phyloP scores from a whole-genome alignment of 1,284 basidiomycete species.

The Ustilago xerochloae region DNA sequence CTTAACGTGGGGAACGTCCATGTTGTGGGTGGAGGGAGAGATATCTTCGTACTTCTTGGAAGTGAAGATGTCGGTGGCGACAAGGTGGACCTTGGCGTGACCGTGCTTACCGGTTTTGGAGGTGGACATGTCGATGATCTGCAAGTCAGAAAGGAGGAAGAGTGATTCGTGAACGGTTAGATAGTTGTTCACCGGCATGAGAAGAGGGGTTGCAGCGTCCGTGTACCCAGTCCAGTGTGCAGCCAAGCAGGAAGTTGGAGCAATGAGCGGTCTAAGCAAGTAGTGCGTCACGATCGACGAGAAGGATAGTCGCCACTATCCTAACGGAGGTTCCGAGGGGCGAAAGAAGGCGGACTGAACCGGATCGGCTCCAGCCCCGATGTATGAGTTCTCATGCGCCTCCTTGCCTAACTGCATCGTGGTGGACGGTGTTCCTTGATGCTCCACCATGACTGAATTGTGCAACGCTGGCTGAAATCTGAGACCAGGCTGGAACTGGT shows the following conservation, averaged over 20 bases:
- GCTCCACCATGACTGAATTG: neutral
- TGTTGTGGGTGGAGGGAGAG: constrained; percentile 97
- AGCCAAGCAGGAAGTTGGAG: too few relatives aligned
- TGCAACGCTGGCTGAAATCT: too few relatives aligned
- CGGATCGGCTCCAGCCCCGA: too few relatives aligned
- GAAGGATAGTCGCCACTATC: too few relatives aligned
- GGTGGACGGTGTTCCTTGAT: too few relatives aligned
- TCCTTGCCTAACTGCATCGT: neutral
- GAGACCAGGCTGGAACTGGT: neutral
- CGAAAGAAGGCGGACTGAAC: too few relatives aligned
- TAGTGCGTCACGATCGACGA: too few relatives aligned
- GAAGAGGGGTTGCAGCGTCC: neutral
- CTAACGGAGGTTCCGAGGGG: too few relatives aligned
- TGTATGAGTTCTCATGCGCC: too few relatives aligned
- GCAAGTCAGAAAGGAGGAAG: neutral
- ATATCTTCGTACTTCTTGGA: constrained; percentile 80
- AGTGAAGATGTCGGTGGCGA: constrained; percentile 83
- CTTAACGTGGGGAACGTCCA: constrained; percentile 95
- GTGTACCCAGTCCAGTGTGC: too few relatives aligned
- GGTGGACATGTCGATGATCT: constrained; percentile 84
- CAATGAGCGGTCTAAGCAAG: too few relatives aligned
- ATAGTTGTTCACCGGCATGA: neutral
- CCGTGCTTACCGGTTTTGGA: constrained; percentile 98
- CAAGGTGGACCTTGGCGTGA: constrained; percentile 98
- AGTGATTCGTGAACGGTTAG: neutral